Base-by-base conservation (phyloP, 2,329 filamentous ascomycete species). In the Pseudogymnoascus sp. region DNA sequence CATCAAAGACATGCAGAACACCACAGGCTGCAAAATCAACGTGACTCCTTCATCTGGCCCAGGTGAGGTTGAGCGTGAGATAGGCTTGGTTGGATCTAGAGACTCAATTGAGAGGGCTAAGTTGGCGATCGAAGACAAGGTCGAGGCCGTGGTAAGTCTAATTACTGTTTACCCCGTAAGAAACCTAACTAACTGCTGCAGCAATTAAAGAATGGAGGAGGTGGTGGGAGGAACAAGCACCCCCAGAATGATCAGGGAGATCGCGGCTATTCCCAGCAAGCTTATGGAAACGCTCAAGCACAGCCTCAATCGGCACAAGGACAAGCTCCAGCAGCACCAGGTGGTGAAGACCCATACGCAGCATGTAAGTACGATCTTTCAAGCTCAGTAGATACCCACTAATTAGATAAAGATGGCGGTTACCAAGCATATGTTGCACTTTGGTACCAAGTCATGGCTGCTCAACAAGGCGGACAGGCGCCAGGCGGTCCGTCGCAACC, bases 11-110 rank as follows among this genome's bases (percentile, higher is more conserved):
- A 95, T 96, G 87, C 92, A 96, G 74, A 88, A 86, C 70, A 82
- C 79, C 33, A 94, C 90, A 4, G 89, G 90, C 50, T 96, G 92
- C 81, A 96, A 96, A 78, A 96, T 96, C 79, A 96, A 96, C 69
- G 92, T 96, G 26, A 89, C 90, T 33, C 89, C 90, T 69, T 87
- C 90, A 6, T 87, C 86, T 36, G 88, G 88, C 13, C 87, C 88
- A 58, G 83, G 84, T 66, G 91, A 96, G 71, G 82, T 86, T 62
- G 87, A 94, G 73, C 86, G 92, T 70, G 89, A 95, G 73, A 96
- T 96, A 71, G 90, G 89, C 50, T 81, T 96, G 47, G 88, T 94
- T 65, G 92, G 92, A 65, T 84, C 83, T 37, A 83, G 84, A 47
- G 87, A 90, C 68, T 85, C 89, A 61, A 94, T 96, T 70, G 84